These are phyloP conservation scores for Boletus hoseneyae DNA, from an alignment of 1,284 basidiomycete species.

Conservation along the genomic window DNA sequence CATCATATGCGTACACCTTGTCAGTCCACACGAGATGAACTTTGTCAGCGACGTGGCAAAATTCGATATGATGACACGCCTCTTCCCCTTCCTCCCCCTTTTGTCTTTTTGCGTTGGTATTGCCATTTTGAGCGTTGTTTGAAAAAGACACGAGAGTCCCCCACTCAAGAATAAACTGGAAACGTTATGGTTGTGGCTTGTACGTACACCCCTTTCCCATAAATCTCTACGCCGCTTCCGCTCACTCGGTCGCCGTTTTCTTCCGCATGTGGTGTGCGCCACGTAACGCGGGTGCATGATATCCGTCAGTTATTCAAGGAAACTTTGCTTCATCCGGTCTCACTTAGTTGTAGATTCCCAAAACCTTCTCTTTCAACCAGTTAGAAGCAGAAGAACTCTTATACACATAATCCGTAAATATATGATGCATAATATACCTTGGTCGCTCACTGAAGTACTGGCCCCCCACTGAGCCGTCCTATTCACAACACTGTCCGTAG, in stretches of 20 bases:
- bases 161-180: conserved; percentile 27
- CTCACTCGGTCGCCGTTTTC: too few species aligned
- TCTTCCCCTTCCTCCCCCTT: neutral
- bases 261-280: too few species aligned
- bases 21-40: conserved; percentile 54
- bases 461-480: neutral
- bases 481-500: neutral
- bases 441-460: neutral
- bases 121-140: neutral
- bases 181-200: conserved; percentile 29
- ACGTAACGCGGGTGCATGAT: too few species aligned
- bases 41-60: conserved; percentile 50
- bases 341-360: too few species aligned
- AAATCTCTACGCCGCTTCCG: too few species aligned
- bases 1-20: conserved; percentile 36
- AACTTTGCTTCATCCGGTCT: too few species aligned
- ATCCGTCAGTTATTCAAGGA: too few species aligned
- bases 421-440: too few species aligned
- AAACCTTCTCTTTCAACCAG: too few species aligned
- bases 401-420: too few species aligned
- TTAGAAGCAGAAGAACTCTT: too few species aligned
- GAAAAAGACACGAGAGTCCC: conserved; percentile 24
- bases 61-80: conserved; percentile 47
- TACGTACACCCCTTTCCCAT: conserved; percentile 4
- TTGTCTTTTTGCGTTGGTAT: neutral